Percentiles rank a stretch among this genome's conserved stretches.
Evolutionary conservation across 140 eudicot species (phyloP).

Genomic region (Cichorium intybus): DNA sequence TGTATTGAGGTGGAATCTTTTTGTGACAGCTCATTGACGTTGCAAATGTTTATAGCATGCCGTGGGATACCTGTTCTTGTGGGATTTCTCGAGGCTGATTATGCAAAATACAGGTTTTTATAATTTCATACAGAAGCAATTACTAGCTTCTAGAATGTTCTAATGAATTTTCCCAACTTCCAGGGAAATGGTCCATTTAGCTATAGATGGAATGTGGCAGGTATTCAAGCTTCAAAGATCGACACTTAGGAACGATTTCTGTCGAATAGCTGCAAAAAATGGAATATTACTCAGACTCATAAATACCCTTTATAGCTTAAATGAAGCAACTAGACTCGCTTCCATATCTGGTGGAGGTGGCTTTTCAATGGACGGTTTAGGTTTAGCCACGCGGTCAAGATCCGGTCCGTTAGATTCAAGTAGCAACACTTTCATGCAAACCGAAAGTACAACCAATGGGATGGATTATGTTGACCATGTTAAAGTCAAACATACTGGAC

Average conservation of each 20-base stretch:
- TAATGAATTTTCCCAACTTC: slow-evolving; percentile 8
- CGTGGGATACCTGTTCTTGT: slow-evolving; percentile 97
- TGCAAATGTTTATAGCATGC: slow-evolving; percentile 97
- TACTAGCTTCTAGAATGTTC: background rate
- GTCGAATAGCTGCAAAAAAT: slow-evolving; percentile 90
- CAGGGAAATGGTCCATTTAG: slow-evolving; percentile 99
- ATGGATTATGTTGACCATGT: slow-evolving; percentile 53
- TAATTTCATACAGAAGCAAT: slow-evolving; percentile 7
- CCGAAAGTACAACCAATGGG: slow-evolving; percentile 47
- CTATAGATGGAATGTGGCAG: slow-evolving; percentile 99
- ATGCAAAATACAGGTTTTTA: slow-evolving; percentile 87
- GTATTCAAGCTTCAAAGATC: slow-evolving; percentile 91
- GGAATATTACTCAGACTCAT: slow-evolving; percentile 89
- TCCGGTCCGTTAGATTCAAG: slow-evolving; percentile 75
- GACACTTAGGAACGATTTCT: slow-evolving; percentile 91
- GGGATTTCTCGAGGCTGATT: slow-evolving; percentile 98
- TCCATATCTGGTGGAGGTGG: slow-evolving; percentile 69
- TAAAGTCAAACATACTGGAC: slow-evolving; percentile 49
- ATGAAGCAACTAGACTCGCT: slow-evolving; percentile 88
- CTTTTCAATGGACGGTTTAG: slow-evolving; percentile 61
- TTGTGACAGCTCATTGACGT: slow-evolving; percentile 78
- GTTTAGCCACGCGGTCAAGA: slow-evolving; percentile 40
- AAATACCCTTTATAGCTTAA: slow-evolving; percentile 87
- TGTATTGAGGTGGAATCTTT: slow-evolving; percentile 24
- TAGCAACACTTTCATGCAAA: slow-evolving; percentile 46